Evolutionary conservation across 2,329 filamentous ascomycete species (phyloP), one percentile per base, ranked within the genome.

Genomic region (Tolypocladium amazonense): DNA sequence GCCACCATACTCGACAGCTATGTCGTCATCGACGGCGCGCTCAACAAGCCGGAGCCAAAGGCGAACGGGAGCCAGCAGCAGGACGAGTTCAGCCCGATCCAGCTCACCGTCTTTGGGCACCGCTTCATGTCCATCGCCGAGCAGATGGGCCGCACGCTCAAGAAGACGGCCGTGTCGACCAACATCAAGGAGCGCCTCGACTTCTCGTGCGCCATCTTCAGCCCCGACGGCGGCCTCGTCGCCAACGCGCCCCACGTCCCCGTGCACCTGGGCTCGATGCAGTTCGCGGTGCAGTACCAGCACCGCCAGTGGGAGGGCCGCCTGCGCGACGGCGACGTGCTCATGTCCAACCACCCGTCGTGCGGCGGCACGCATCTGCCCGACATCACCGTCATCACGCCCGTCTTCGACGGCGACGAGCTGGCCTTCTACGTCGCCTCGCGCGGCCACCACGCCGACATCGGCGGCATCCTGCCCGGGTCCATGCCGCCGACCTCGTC

Each of bases 51-150:
- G 6, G 52, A 45, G 8, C 55, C 45, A 1, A 50, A 56, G 18
- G 45, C 66, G n/a, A 60, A n/a, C 8, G 27, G 27, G 15, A 15
- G 14, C 1, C 25, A 9, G 47, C 43, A 61, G 18, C 45, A 62
- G 59, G 59, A 56, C 61, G 65, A 66, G 25, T 65, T 65, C 23
- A 64, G 62, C 59, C 88, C 88, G 12, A 88, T 92, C 65, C 81
- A 89, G 71, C 78, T 93, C 1, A 88, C 84, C 64, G 87, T 92
- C 61, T 92, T 93, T 66, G 87, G 85, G 0, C 88, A 92, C 70
- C 80, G 89, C 3, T 93, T 93, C 74, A 92, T 92, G 89, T 85
- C 87, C 3, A 90, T 92, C 62, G 89, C 89, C 0, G 89, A 92
- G 71, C 89, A 92, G 68, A 92, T 92, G 88, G 89, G 89, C 0